Evolutionary conservation across 768 basidiomycete species (phyloP).

Genomic region (Auricularia cornea): DNA sequence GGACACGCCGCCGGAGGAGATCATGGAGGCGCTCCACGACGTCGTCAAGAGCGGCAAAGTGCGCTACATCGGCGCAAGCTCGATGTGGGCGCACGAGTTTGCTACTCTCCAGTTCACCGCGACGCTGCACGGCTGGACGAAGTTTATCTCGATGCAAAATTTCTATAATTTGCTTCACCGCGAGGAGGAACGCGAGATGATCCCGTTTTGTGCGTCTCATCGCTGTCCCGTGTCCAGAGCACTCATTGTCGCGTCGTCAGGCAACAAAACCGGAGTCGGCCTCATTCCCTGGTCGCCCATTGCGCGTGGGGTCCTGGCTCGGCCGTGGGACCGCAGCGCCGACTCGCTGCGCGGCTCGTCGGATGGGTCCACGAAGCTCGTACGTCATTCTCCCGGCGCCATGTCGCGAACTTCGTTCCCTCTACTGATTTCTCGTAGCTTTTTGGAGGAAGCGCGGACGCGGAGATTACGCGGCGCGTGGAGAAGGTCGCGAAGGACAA

Average conservation of each 20-base stretch:
- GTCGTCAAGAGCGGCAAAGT: too few species aligned
- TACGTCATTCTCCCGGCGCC: neutral
- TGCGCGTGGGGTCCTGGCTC: conserved; percentile 8
- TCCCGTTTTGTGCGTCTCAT: conserved; percentile 3
- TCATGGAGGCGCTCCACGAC: too few species aligned
- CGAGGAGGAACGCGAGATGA: conserved; percentile 17
- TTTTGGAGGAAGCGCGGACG: neutral
- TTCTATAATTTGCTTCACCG: conserved; percentile 14
- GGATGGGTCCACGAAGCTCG: neutral
- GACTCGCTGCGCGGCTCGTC: neutral
- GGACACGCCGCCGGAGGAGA: conserved; percentile 45
- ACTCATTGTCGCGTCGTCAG: neutral
- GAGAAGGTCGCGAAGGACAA: too few species aligned
- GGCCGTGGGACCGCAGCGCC: conserved; percentile 3
- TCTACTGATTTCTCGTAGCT: too few species aligned
- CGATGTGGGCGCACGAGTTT: too few species aligned
- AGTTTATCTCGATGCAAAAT: conserved; percentile 16
- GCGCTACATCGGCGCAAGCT: too few species aligned
- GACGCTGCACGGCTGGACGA: conserved; percentile 5
- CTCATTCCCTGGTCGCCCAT: conserved; percentile 15
- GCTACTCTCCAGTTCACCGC: too few species aligned
- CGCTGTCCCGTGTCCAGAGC: too few species aligned
- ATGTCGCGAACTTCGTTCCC: neutral
- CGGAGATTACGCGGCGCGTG: conserved; percentile 24
- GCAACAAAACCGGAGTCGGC: conserved; percentile 9